These are phyloP conservation scores for Rhipidocladum racemiflorum DNA, from an alignment of 176 grass and related monocot species.

Conservation along the genomic window DNA sequence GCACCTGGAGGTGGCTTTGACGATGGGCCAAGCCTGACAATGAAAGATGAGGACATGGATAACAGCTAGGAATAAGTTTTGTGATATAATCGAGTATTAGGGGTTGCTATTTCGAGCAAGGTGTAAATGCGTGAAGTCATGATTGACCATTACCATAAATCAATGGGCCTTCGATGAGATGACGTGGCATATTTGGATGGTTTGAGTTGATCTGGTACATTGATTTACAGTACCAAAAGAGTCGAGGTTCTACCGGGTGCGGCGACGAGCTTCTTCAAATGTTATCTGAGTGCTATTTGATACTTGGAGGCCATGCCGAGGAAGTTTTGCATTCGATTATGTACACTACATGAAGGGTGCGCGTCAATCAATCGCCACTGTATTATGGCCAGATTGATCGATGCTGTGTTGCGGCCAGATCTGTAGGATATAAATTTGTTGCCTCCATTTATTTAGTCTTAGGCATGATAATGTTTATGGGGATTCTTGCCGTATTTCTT, in stretches of 20 bases:
- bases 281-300: constrained; percentile 37
- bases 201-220: constrained; percentile 32
- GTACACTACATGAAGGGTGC: constrained; percentile 47
- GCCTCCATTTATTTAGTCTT: constrained; percentile 50
- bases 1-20: constrained; percentile 88
- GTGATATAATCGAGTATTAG: constrained; percentile 15
- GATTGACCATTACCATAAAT: constrained; percentile 8
- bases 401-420: constrained; percentile 39
- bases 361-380: constrained; percentile 4
- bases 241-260: background rate
- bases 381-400: constrained; percentile 42
- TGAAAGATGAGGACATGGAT: constrained; percentile 75
- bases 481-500: background rate
- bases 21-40: constrained; percentile 56
- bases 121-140: constrained; percentile 25
- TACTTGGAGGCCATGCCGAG: constrained; percentile 34
- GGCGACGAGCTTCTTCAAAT: constrained; percentile 30
- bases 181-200: constrained; percentile 15
- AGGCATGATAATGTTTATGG: constrained; percentile 34
- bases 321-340: constrained; percentile 55
- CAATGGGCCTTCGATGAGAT: constrained; percentile 24
- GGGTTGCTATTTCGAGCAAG: constrained; percentile 19
- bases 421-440: constrained; percentile 55
- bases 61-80: constrained; percentile 58
- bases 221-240: constrained; percentile 30